Evolutionary conservation across 2,329 filamentous ascomycete species (phyloP), one percentile per base, ranked within the genome.

Genomic region (Laburnicola sp.): DNA sequence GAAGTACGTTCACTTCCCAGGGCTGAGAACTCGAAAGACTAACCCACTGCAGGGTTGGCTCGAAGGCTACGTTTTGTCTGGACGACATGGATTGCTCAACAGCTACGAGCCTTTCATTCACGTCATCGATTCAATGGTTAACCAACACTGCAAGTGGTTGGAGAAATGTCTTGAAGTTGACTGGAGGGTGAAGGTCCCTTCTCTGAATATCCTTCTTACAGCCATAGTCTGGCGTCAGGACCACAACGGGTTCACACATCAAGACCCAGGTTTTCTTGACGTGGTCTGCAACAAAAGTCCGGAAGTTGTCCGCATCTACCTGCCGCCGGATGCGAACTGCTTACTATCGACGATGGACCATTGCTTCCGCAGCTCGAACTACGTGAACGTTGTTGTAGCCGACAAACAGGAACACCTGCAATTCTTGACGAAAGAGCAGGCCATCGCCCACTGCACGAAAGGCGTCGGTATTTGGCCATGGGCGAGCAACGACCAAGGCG

Each of bases 121-220:
- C 66, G 84, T 92, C 63, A 90, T 92, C 62, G 87, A 91, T 71
- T 89, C 86, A 1, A 92, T 92, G 88, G 88, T 92, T 53, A 91
- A 90, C 70, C 88, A 90, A 75, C 88, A 92, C 74, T 90, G 87
- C 77, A 92, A 92, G 72, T 91, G 88, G 88, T 81, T 91, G 44
- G 88, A 92, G 71, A 92, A 91, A 75, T 88, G 85, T 58, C 76
- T 85, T n/a, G 88, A 91, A 65, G 85, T 91, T 21, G 84, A 88
- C 63, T 92, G 88, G 88, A 84, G 88, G 45, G 82, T 79, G 61
- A 86, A 86, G 70, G 76, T 91, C 8, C 81, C 87, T 6, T 91
- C 87, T 0, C 82, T 92, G 61, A 92, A 92, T 75, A 91, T 91
- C 59, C 80, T 92, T 10, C 79, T 91, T 47, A 91, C 88, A 1